Conservation (phyloP, 2,329 filamentous ascomycete species). For the Eutypa lata region DNA sequence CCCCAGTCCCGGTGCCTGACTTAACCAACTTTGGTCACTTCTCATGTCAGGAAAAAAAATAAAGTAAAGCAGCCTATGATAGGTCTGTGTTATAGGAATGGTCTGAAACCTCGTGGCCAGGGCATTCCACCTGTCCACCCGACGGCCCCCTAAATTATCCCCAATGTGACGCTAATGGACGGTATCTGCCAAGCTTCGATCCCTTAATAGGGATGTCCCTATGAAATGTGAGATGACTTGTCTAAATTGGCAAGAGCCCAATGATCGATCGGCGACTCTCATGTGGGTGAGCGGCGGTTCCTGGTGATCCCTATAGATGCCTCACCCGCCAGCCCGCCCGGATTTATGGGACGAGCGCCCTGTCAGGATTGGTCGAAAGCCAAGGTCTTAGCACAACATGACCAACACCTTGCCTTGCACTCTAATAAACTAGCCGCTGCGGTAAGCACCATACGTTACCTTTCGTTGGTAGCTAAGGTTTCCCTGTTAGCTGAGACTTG, state of each 20-base stretch:
- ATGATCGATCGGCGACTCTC: not conserved
- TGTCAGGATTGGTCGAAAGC: slow-evolving; percentile 5
- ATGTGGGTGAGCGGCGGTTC: not conserved
- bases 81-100: not conserved
- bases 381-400: slow-evolving; percentile 10
- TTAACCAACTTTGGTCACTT: slow-evolving; percentile 1
- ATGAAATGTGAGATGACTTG: not conserved
- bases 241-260: not conserved
- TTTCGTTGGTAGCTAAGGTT: not conserved
- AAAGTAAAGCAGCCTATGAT: not conserved
- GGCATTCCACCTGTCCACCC: not conserved
- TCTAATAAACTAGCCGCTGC: not conserved
- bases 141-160: not conserved
- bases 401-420: not conserved
- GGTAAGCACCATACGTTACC: not conserved
- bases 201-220: not conserved
- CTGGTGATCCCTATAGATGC: not conserved
- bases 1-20: slow-evolving; percentile 9
- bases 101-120: slow-evolving; percentile 1
- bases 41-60: slow-evolving; percentile 8
- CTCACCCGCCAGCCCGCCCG: not conserved
- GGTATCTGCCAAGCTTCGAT: slow-evolving; percentile 15
- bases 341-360: not conserved
- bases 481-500: not conserved
- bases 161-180: slow-evolving; percentile 19